Evolutionary conservation across 495 filamentous ascomycete genomes (phyloP).

Genomic region (Penicillium fimorum): DNA sequence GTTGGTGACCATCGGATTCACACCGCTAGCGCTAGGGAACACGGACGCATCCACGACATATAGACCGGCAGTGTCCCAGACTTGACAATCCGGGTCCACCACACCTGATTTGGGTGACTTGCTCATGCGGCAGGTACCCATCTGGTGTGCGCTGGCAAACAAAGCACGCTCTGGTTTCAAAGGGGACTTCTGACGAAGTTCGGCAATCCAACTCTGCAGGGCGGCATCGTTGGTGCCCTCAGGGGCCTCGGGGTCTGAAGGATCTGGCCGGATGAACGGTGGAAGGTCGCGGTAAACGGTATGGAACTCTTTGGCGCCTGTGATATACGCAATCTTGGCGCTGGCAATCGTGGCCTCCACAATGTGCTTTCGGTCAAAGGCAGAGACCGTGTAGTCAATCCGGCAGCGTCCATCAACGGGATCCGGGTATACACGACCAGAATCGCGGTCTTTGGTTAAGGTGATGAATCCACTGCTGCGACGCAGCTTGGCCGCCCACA

Average conservation of each 20-base stretch:
- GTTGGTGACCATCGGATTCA: slow-evolving; percentile 90
- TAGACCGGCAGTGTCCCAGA: slow-evolving; percentile 72
- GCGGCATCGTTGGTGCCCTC: slow-evolving; percentile 63
- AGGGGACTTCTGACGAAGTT: slow-evolving; percentile 56
- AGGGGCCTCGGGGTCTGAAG: slow-evolving; percentile 29
- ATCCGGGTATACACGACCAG: slow-evolving; percentile 74
- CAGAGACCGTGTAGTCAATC: slow-evolving; percentile 66
- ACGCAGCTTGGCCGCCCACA: slow-evolving; percentile 56
- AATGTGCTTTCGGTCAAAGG: slow-evolving; percentile 66
- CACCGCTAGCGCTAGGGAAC: slow-evolving; percentile 84
- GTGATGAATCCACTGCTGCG: slow-evolving; percentile 67
- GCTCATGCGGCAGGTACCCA: slow-evolving; percentile 88
- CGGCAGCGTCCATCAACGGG: slow-evolving; percentile 60
- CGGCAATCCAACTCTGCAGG: slow-evolving; percentile 66
- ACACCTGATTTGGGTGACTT: slow-evolving; percentile 58
- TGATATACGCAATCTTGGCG: slow-evolving; percentile 72
- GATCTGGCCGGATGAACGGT: slow-evolving; percentile 60
- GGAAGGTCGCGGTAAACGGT: slow-evolving; percentile 56
- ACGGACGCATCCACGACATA: slow-evolving; percentile 86
- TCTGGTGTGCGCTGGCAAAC: slow-evolving; percentile 78
- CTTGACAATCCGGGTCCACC: slow-evolving; percentile 69
- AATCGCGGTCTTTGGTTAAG: slow-evolving; percentile 67
- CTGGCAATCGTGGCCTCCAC: slow-evolving; percentile 68
- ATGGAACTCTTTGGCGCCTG: slow-evolving; percentile 76
- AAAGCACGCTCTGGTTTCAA: slow-evolving; percentile 42